Conservation (phyloP, 176 grass and related monocot genomes). For the Carex parvula region DNA sequence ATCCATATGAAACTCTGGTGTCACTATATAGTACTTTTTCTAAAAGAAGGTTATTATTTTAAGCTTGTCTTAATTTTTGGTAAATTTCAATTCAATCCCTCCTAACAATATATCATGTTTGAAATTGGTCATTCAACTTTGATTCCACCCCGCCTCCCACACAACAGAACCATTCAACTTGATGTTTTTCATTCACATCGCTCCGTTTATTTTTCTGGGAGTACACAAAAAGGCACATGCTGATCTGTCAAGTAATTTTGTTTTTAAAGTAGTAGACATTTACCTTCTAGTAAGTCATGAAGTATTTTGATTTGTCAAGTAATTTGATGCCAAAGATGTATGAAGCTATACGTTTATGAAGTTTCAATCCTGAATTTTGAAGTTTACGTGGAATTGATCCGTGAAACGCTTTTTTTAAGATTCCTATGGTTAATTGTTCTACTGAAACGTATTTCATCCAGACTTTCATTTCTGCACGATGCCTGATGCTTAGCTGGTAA, state of each 20-base stretch:
- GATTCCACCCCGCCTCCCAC: too few species aligned
- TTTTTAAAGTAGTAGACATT: too few species aligned
- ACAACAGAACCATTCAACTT: too few species aligned
- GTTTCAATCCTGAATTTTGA: background rate
- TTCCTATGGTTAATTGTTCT: background rate
- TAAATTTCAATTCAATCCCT: background rate
- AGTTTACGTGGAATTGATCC: background rate
- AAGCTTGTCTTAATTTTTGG: background rate
- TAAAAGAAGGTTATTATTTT: constrained; percentile 2
- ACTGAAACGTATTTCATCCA: background rate
- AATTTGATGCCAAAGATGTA: background rate
- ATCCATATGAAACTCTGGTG: background rate
- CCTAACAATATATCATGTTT: background rate
- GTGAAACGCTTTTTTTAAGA: background rate
- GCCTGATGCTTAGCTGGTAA: background rate
- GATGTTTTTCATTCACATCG: too few species aligned
- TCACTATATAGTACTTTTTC: background rate
- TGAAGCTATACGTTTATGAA: background rate
- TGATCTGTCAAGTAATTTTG: background rate
- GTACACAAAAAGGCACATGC: background rate
- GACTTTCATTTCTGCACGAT: background rate
- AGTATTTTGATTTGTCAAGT: background rate
- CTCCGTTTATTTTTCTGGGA: background rate
- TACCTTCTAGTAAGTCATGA: too few species aligned
- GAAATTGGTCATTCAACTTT: background rate